A percentile compares a stretch with the other conserved stretches of the same genome.
Evolutionary conservation across 2,329 filamentous ascomycete species (phyloP).

Genomic region (Fusarium sp.): DNA sequence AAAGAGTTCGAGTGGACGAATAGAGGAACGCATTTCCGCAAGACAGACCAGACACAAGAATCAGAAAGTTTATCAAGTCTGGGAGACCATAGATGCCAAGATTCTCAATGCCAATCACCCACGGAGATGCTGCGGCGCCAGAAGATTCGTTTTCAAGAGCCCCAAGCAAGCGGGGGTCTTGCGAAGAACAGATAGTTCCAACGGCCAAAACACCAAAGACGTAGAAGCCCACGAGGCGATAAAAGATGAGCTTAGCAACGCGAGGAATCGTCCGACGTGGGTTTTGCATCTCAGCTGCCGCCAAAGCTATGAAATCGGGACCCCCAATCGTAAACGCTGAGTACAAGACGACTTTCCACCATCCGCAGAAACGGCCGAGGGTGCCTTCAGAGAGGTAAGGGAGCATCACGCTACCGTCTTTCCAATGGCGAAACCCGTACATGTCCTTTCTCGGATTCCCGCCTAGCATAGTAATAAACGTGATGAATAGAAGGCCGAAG

Average conservation of each 20-base stretch:
- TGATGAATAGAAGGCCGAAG: constrained; percentile 72
- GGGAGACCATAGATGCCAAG: constrained; percentile 67
- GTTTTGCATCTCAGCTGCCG: constrained; percentile 73
- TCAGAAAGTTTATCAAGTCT: constrained; percentile 71
- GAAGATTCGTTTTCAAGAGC: constrained; percentile 63
- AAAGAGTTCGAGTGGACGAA: constrained; percentile 62
- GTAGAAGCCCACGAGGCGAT: constrained; percentile 80
- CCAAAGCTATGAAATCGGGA: constrained; percentile 75
- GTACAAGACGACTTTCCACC: constrained; percentile 70
- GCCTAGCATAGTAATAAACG: constrained; percentile 78
- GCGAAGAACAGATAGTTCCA: constrained; percentile 69
- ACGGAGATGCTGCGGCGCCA: constrained; percentile 72
- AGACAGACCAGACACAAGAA: constrained; percentile 67
- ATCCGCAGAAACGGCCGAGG: constrained; percentile 75
- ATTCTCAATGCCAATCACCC: constrained; percentile 71
- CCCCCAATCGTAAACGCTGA: constrained; percentile 79
- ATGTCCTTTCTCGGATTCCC: constrained; percentile 75
- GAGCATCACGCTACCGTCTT: constrained; percentile 52
- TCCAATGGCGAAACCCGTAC: constrained; percentile 74
- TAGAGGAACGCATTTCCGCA: constrained; percentile 65
- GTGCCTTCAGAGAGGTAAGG: constrained; percentile 60
- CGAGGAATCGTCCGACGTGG: constrained; percentile 76
- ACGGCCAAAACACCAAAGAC: constrained; percentile 73
- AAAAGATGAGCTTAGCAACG: constrained; percentile 82
- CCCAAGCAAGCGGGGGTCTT: constrained; percentile 58